Evolutionary conservation across 1,284 basidiomycete species (phyloP), one percentile per base, ranked within the genome.

Genomic region (Papiliotrema flavescens): DNA sequence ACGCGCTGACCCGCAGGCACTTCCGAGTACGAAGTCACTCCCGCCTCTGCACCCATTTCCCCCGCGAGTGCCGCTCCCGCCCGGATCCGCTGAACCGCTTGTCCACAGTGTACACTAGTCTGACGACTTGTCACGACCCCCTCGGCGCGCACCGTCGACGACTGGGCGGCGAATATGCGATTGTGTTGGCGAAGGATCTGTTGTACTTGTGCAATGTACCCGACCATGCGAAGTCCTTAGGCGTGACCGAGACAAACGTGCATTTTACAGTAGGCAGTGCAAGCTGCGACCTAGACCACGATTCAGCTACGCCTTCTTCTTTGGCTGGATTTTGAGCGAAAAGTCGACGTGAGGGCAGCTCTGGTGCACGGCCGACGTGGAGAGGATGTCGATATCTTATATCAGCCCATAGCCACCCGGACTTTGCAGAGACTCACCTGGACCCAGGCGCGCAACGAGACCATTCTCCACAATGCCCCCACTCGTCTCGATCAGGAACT

Each of bases 291-390:
- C 23, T 22, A 1, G 15, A 34, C 44, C 41, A 41, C n/a, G n/a
- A n/a, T n/a, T n/a, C n/a, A n/a, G 40, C 26, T 47, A 48, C 46
- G 42, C 46, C 49, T 64, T 61, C 53, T 64, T 63, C 60, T 69
- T 74, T n/a, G 77, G 78, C 76, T 93, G 89, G 57, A 96, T 87
- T 81, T 96, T 96, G 65, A 96, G 80, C 66, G 90, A 93, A 71
- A 93, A 96, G 75, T 96, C 93, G 62, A 96, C 86, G 70, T 94
- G 91, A 60, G 85, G 88, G 24, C 90, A 88, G 5, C 89, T 90
- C 74, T 75, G 91, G 69, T 96, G 93, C 23, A 96, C 90, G 4
- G 83, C 85, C 59, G 91, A 95, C 28, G 92, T 96, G 70, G 90
- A 94, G 62, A 95, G 73, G 55, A 97, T 93, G 72, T 97, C 93